Conservation (phyloP, 2,329 filamentous ascomycete species). For the Ophiostoma himal-ulmi region DNA sequence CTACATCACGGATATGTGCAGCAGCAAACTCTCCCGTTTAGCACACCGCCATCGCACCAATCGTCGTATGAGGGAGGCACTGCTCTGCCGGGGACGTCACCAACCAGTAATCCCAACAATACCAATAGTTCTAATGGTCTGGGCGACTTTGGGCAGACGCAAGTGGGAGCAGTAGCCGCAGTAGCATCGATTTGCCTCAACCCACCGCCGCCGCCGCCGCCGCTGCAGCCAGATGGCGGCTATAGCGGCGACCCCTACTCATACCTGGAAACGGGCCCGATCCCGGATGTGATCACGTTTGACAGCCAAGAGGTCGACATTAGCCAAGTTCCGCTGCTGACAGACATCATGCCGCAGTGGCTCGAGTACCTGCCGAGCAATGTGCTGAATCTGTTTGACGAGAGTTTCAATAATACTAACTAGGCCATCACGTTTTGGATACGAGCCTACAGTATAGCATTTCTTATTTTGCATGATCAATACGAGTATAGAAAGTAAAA, state of each 20-base stretch:
- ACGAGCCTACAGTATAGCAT: no score
- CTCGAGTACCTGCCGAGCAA: conserved; percentile 67
- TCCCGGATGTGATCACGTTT: conserved; percentile 58
- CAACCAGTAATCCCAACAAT: not conserved
- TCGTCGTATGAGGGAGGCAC: not conserved
- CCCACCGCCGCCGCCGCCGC: not conserved
- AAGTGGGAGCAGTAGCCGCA: not conserved
- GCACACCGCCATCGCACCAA: not conserved
- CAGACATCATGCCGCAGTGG: conserved; percentile 66
- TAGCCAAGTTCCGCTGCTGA: conserved; percentile 51
- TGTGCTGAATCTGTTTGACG: conserved; percentile 52
- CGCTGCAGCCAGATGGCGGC: conserved; percentile 17
- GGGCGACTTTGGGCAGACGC: not conserved
- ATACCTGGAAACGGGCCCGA: conserved; percentile 32
- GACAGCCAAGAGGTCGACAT: conserved; percentile 74
- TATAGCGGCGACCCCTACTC: conserved; percentile 28
- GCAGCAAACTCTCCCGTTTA: conserved; percentile 26
- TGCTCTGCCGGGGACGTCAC: not conserved
- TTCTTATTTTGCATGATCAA: not conserved
- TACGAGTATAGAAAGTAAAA: not conserved
- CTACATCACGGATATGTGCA: conserved; percentile 23
- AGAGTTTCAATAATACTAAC: conserved; percentile 14
- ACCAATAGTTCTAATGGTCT: not conserved
- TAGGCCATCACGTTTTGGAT: not conserved
- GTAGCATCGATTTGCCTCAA: not conserved